A percentile compares a stretch with the other conserved stretches of the same genome.
These are phyloP conservation scores for Trypanosoma scelopori DNA, from an alignment of 208 protist genomes.

Conservation along the genomic window DNA sequence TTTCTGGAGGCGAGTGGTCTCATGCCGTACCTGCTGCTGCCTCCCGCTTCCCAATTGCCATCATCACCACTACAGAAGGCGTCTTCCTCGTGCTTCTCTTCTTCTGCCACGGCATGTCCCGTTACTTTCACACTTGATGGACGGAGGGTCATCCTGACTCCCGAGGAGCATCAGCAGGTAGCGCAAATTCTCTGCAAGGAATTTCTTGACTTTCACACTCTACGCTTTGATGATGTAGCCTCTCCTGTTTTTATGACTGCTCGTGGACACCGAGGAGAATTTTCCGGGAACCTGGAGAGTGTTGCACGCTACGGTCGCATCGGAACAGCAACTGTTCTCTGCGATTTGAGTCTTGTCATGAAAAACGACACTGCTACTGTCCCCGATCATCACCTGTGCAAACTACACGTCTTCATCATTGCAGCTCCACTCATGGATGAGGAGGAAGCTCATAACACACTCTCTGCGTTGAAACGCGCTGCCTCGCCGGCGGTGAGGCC, in stretches of 20 bases:
- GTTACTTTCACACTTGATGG: slow-evolving; percentile 1
- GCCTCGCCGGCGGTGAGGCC: background rate
- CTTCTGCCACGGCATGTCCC: background rate
- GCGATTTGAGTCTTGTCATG: slow-evolving; percentile 29
- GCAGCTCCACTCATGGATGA: slow-evolving; percentile 51
- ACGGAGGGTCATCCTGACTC: slow-evolving; percentile 2
- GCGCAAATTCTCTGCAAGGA: slow-evolving; percentile 17
- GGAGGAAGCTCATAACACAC: slow-evolving; percentile 19
- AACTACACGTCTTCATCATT: slow-evolving; percentile 66
- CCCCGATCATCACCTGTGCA: slow-evolving; percentile 17
- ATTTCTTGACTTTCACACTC: slow-evolving; percentile 66
- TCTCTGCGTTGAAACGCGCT: slow-evolving; percentile 4
- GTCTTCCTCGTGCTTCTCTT: background rate
- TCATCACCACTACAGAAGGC: no score
- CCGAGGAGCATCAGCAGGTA: slow-evolving; percentile 17
- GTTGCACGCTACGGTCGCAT: slow-evolving; percentile 49
- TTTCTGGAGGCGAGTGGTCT: slow-evolving; percentile 35
- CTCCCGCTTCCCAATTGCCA: no score
- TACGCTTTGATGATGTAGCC: slow-evolving; percentile 54
- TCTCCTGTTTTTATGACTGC: slow-evolving; percentile 56
- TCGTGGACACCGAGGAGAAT: slow-evolving; percentile 58
- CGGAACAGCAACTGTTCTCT: slow-evolving; percentile 38
- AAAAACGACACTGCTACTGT: slow-evolving; percentile 1
- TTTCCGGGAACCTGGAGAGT: slow-evolving; percentile 55
- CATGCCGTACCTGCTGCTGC: slow-evolving; percentile 27